These are phyloP conservation scores for bread wheat (Triticum aestivum) DNA, from an alignment of 176 grass and related monocot species.

Conservation along the genomic window DNA sequence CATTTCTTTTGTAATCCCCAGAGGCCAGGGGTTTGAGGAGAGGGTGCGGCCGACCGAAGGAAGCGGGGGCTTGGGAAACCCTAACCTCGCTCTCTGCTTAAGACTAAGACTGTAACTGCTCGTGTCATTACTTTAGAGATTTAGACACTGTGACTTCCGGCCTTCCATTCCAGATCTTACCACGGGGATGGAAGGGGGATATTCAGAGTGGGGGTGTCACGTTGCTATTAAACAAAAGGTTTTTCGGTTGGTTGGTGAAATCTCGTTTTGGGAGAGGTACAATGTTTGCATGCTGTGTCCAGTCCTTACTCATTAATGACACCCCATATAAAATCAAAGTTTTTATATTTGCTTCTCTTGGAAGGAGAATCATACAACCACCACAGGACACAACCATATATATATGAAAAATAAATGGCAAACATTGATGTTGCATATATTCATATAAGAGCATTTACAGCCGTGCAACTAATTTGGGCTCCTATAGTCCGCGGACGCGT, in stretches of 20 bases:
- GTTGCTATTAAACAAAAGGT: slow-evolving; percentile 14
- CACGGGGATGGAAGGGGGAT: slow-evolving; percentile 29
- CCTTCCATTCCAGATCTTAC: slow-evolving; percentile 50
- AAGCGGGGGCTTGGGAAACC: no score
- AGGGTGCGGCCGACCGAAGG: no score
- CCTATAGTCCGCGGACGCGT: no score
- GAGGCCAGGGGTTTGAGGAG: no score
- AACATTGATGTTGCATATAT: no score
- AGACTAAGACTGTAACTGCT: not conserved
- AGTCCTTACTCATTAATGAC: not conserved
- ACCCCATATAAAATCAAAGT: not conserved
- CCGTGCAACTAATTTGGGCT: no score
- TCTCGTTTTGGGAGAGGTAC: not conserved
- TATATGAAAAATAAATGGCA: no score
- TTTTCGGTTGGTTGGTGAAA: not conserved
- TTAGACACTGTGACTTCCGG: slow-evolving; percentile 28
- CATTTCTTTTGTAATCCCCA: no score
- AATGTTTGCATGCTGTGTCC: not conserved
- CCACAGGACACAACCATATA: no score
- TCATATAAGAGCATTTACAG: no score
- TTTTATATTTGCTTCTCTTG: not conserved
- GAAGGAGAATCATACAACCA: no score
- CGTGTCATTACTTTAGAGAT: not conserved
- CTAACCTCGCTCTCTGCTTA: no score
- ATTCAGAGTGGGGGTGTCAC: slow-evolving; percentile 8